These are phyloP conservation scores for Hymenoscyphus fraxineus DNA, from an alignment of 2,329 filamentous ascomycete species.

Conservation along the genomic window DNA sequence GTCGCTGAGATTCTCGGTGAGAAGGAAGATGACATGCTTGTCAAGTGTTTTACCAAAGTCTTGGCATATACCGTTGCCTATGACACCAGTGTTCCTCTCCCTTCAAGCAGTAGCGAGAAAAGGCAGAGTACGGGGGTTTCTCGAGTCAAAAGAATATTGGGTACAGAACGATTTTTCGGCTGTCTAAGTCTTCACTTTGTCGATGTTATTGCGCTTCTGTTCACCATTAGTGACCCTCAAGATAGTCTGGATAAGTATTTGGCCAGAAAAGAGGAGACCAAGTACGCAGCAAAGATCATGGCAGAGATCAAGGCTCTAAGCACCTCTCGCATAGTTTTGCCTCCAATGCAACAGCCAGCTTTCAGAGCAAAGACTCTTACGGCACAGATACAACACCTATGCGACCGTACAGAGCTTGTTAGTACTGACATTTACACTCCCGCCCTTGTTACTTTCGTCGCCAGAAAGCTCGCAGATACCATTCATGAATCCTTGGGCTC, in stretches of 20 bases:
- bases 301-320: constrained; percentile 65
- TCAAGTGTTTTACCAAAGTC: constrained; percentile 68
- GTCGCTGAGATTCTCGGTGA: constrained; percentile 56
- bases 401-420: constrained; percentile 65
- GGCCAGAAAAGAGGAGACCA: constrained; percentile 53
- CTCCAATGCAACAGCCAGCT: constrained; percentile 78
- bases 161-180: constrained; percentile 59
- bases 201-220: constrained; percentile 71
- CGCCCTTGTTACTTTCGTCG: constrained; percentile 67
- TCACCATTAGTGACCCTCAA: constrained; percentile 75
- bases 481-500: constrained; percentile 82
- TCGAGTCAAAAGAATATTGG: constrained; percentile 65
- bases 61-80: constrained; percentile 81
- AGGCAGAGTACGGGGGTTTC: constrained; percentile 56
- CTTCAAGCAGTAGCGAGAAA: constrained; percentile 36
- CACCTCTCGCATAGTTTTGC: constrained; percentile 61
- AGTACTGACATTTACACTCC: constrained; percentile 69
- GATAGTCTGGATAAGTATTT: constrained; percentile 68
- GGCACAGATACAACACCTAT: constrained; percentile 74
- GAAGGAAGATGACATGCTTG: constrained; percentile 55
- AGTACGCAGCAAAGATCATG: constrained; percentile 61
- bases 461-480: constrained; percentile 73
- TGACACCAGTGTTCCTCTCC: constrained; percentile 54
- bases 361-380: constrained; percentile 77
- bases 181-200: constrained; percentile 68